Evolutionary conservation across 2,329 filamentous ascomycete genomes (phyloP), one percentile per base, ranked within the genome.

Genomic region (Fusarium proliferatum): DNA sequence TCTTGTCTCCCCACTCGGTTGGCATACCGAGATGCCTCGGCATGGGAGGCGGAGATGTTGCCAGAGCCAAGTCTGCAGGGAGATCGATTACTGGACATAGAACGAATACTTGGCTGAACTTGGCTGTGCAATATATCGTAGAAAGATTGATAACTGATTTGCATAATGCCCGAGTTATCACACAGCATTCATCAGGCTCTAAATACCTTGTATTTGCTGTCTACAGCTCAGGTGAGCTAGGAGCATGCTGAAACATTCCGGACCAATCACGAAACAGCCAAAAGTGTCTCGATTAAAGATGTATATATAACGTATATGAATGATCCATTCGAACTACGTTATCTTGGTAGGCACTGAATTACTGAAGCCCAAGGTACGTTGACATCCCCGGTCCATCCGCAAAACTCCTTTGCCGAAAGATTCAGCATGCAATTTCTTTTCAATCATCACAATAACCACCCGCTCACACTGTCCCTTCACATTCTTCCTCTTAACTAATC

Each of bases 401-500:
- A 51, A 59, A 73, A 73, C 71, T 73, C 71, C 71, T 64, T 74
- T 67, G 67, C 71, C 63, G 72, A 74, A 71, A 63, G 59, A 64
- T 43, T 51, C 60, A 65, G 67, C 67, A 74, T 74, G 72, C 71
- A 72, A 69, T 52, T 69, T 60, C 38, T 57, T 72, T 60, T 65
- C 49, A 53, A 64, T 69, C 49, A 56, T 73, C 59, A 65, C 63
- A 41, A 74, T 42, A 34, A 21, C 48, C 34, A 43, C 23, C 23
- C 46, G 30, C 34, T 49, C 34, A 41, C 33, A 42, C 17, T 23
- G 19, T 30, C 33, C 33, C 34, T 7, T 39, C 41, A 16, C 16
- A 6, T 26, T n/a, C 21, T n/a, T 43, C 23, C 12, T n/a, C 56
- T 30, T 42, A 36, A 33, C 11, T 33, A 33, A 23, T n/a, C 48